phyloP scores from a whole-genome alignment of 768 basidiomycete genomes.

The Amanita jacksonii region DNA sequence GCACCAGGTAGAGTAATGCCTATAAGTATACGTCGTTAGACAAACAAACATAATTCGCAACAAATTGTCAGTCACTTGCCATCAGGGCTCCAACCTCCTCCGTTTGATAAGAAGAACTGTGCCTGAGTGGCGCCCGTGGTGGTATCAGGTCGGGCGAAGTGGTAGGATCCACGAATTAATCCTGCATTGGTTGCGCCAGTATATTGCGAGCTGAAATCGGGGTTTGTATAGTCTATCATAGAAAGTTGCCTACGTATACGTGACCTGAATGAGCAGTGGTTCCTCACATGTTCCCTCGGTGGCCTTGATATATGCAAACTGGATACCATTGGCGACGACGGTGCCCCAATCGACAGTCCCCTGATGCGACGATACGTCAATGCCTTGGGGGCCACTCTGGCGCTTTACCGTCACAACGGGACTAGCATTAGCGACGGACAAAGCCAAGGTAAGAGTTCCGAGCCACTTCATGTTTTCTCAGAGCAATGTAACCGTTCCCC shows the following conservation, averaged over 20 bases:
- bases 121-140: constrained; percentile 53
- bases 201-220: constrained; percentile 41
- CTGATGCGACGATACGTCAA: constrained; percentile 49
- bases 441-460: background rate
- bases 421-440: constrained; percentile 1
- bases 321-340: constrained; percentile 39
- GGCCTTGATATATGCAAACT: constrained; percentile 58
- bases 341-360: constrained; percentile 39
- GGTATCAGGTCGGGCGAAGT: constrained; percentile 46
- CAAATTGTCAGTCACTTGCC: constrained; percentile 16
- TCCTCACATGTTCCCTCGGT: constrained; percentile 49
- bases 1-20: constrained; percentile 51
- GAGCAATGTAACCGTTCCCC: no score
- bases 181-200: constrained; percentile 44
- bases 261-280: background rate
- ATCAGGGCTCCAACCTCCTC: constrained; percentile 49
- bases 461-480: constrained; percentile 10
- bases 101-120: constrained; percentile 45
- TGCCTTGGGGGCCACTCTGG: constrained; percentile 31
- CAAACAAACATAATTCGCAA: background rate
- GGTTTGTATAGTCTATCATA: constrained; percentile 27
- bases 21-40: background rate
- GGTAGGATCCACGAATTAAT: constrained; percentile 52
- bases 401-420: constrained; percentile 3
- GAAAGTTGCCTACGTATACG: background rate